A percentile compares a stretch with the other conserved stretches of the same genome.
These are phyloP conservation scores for Erucastrum elatum DNA, from an alignment of 345 rosid genomes.

Conservation along the genomic window DNA sequence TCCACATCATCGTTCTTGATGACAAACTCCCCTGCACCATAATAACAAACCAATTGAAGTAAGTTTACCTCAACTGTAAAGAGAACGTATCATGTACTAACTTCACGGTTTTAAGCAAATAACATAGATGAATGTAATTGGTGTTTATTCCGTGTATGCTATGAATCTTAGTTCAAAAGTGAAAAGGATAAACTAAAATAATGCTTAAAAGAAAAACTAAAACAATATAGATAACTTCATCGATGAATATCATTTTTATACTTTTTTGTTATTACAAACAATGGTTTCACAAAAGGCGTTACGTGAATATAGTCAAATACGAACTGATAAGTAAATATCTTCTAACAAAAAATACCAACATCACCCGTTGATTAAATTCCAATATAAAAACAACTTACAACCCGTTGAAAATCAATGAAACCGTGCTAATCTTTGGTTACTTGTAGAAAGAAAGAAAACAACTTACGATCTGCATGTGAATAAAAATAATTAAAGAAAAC, in stretches of 20 bases:
- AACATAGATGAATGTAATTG: not conserved
- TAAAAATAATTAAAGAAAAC: not conserved
- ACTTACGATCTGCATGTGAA: conserved; percentile 19
- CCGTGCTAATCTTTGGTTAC: conserved; percentile 7
- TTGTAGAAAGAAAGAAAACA: conserved; percentile 26
- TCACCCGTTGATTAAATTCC: not conserved
- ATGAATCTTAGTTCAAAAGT: not conserved
- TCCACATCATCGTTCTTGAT: conserved; percentile 3
- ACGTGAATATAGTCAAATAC: conserved; percentile 10
- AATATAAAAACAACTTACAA: too few relatives aligned
- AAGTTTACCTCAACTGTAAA: not conserved
- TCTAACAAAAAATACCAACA: not conserved
- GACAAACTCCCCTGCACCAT: conserved; percentile 14
- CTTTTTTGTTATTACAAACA: not conserved
- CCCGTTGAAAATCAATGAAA: conserved; percentile 5
- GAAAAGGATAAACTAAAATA: not conserved
- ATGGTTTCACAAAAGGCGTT: not conserved
- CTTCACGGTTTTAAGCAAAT: not conserved
- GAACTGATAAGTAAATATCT: not conserved
- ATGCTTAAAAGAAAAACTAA: too few relatives aligned
- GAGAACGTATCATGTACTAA: not conserved
- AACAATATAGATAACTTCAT: too few relatives aligned
- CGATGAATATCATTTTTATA: not conserved
- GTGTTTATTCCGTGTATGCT: not conserved
- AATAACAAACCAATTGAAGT: not conserved